phyloP scores from a whole-genome alignment of 768 basidiomycete genomes.

The Suillus plorans region DNA sequence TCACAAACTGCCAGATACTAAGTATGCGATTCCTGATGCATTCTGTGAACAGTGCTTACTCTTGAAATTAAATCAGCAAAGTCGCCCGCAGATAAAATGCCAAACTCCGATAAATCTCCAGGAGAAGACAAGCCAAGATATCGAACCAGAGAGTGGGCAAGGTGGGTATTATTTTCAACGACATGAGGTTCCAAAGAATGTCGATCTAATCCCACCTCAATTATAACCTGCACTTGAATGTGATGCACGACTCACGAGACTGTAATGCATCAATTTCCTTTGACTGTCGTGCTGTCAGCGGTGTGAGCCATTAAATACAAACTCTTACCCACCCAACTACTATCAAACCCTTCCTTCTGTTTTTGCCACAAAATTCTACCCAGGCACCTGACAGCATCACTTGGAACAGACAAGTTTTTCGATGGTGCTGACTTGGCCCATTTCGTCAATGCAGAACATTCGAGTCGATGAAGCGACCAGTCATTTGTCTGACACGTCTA shows the following conservation, averaged over 20 bases:
- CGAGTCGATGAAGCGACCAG: constrained; percentile 73
- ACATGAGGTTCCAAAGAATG: constrained; percentile 46
- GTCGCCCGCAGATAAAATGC: constrained; percentile 56
- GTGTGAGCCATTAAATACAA: neutral
- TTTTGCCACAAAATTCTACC: constrained; percentile 72
- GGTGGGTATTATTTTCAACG: constrained; percentile 59
- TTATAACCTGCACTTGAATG: neutral
- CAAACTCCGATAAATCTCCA: constrained; percentile 55
- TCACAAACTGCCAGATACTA: constrained; percentile 62
- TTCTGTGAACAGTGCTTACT: constrained; percentile 38
- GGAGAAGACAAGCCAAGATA: constrained; percentile 65
- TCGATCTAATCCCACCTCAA: constrained; percentile 47
- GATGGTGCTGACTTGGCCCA: constrained; percentile 56
- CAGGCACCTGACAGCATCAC: constrained; percentile 78
- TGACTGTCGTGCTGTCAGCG: constrained; percentile 38
- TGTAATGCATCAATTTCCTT: constrained; percentile 69
- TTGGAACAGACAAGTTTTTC: constrained; percentile 51
- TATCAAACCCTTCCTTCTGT: constrained; percentile 52
- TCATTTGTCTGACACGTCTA: constrained; percentile 72
- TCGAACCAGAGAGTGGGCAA: constrained; percentile 72
- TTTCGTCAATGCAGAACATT: constrained; percentile 68
- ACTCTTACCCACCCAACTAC: constrained; percentile 52
- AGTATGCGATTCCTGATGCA: neutral
- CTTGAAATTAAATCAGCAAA: constrained; percentile 73
- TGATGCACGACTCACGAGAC: constrained; percentile 56